Base-by-base conservation (phyloP, 306 rosid genomes). In the Luffa acutangula region DNA sequence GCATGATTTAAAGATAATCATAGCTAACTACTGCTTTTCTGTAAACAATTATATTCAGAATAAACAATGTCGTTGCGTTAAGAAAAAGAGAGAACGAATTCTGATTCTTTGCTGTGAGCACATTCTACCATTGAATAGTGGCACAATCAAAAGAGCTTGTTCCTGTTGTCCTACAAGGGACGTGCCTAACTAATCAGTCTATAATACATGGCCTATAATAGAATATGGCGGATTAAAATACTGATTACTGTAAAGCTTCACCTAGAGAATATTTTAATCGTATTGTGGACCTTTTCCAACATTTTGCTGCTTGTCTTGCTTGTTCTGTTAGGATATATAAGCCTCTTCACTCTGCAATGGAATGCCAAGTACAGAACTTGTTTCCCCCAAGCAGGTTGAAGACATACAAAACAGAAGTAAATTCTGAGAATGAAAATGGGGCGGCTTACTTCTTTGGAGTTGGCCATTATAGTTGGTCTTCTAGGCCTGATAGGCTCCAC, bases 401-500 rank as follows among this genome's bases (percentile, higher is more conserved):
- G 56, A 25, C 49, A 48, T 64, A 52, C 36, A 20, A n/a, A 52
- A 41, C 33, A 75, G 78, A 17, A 75, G 78, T 75, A 52, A 52
- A 52, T 52, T 75, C 42, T 12, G 71, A 77, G 34, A 39, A 46
- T 63, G 63, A 78, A 48, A 78, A 78, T 62, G 74, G 62, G 41
- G 18, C 33, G 49, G 62, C 56, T 62, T 78, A 48, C 74, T 64
- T 65, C 45, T 31, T 64, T 63, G 58, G 81, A 31, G 13, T 64
- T 63, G 59, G 75, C 81, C 48, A 52, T 85, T 49, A 57, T 87
- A 41, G 20, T 91, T 34, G 84, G 86, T 58, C 82, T 95, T 46
- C 8, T 85, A 66, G 85, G 89, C 75, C 59, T 89, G n/a, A 7
- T 83, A 80, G 91, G 86, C 72, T 75, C 87, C 72, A 74, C 84